A percentile compares a stretch with the other conserved stretches of the same genome.
Conservation (phyloP, 2,329 filamentous ascomycete species). For the Sclerotinia glacialis region DNA sequence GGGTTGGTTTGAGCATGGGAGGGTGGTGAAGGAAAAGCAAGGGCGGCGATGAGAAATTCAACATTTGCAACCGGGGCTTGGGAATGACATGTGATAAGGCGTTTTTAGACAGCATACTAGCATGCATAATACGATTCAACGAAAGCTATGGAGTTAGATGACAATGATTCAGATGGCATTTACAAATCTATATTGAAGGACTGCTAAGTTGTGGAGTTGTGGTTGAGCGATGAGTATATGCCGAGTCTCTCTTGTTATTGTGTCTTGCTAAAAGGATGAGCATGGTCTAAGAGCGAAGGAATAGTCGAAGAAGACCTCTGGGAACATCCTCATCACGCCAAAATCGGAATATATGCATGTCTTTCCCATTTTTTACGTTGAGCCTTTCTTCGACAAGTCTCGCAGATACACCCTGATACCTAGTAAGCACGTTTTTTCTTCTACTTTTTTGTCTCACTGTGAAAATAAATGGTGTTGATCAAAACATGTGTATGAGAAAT, state of each 20-base stretch:
- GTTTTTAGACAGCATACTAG: background rate
- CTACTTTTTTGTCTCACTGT: background rate
- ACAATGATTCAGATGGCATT: background rate
- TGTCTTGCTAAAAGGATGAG: background rate
- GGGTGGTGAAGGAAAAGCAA: background rate
- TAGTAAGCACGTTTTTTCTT: background rate
- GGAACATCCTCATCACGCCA: background rate
- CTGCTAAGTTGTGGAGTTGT: background rate
- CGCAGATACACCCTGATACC: too few relatives aligned
- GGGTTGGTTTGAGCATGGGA: background rate
- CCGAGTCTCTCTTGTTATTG: background rate
- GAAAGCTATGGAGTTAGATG: slow-evolving; percentile 6
- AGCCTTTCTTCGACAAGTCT: too few relatives aligned
- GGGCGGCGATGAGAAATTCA: background rate
- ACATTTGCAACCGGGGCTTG: background rate
- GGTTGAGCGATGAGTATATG: background rate
- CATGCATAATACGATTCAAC: background rate
- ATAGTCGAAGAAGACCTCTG: background rate
- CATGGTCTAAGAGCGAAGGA: background rate
- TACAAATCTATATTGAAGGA: background rate
- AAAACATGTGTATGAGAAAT: background rate
- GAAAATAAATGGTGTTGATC: background rate
- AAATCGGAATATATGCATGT: background rate
- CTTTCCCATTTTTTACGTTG: too few relatives aligned
- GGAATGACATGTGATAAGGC: background rate